Evolutionary conservation across 1,284 basidiomycete species (phyloP).

Genomic region (Moesziomyces parantarcticus): DNA sequence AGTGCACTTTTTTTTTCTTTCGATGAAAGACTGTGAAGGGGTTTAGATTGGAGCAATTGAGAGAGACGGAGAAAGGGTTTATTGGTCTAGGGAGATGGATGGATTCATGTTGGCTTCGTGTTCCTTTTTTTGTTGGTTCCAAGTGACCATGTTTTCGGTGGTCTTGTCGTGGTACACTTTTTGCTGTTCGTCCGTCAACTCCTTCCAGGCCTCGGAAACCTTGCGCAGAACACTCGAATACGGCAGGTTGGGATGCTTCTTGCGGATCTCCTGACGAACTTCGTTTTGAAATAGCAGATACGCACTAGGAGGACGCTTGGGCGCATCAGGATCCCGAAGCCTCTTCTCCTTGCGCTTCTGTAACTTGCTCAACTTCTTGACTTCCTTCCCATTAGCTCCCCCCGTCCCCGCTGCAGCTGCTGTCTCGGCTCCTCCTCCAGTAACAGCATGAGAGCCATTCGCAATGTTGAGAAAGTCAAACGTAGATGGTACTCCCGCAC

Average conservation of each 20-base stretch:
- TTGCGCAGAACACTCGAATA: slow-evolving; percentile 59
- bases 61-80: too few species aligned
- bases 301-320: slow-evolving; percentile 62
- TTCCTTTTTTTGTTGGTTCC: slow-evolving; percentile 56
- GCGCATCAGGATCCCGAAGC: slow-evolving; percentile 58
- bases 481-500: slow-evolving; percentile 29
- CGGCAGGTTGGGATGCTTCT: slow-evolving; percentile 53
- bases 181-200: slow-evolving; percentile 54
- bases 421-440: slow-evolving; percentile 29
- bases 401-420: slow-evolving; percentile 32
- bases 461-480: slow-evolving; percentile 51
- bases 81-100: slow-evolving; percentile 24
- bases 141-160: slow-evolving; percentile 55
- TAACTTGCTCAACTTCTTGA: slow-evolving; percentile 52
- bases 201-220: slow-evolving; percentile 60
- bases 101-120: slow-evolving; percentile 43
- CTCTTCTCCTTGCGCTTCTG: slow-evolving; percentile 53
- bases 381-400: slow-evolving; percentile 40
- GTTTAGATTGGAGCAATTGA: too few species aligned
- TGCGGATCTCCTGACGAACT: slow-evolving; percentile 57
- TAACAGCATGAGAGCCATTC: slow-evolving; percentile 36
- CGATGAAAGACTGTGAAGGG: too few species aligned
- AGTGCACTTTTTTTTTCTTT: too few species aligned
- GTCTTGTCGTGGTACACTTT: slow-evolving; percentile 59
- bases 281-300: slow-evolving; percentile 65